Percentiles rank a stretch among this genome's conserved stretches.
Evolutionary conservation across 2,329 filamentous ascomycete species (phyloP).

Genomic region (Cladosporium sp.): DNA sequence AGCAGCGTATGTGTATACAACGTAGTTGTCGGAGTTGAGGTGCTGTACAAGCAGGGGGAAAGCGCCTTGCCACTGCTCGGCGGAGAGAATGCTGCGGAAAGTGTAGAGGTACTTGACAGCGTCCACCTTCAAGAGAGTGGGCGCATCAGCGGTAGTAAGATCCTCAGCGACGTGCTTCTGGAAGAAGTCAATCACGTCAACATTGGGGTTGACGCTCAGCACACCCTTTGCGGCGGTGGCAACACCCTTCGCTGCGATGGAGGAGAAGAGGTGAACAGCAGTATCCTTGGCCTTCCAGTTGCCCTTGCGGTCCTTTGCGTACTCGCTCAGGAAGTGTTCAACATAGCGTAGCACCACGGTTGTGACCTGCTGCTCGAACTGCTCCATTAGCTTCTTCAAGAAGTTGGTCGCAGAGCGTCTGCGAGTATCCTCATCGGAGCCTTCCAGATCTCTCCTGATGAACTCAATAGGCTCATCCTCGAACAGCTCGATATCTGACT

Average conservation of each 20-base stretch:
- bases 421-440: slow-evolving; percentile 92
- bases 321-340: slow-evolving; percentile 75
- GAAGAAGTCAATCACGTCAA: slow-evolving; percentile 94
- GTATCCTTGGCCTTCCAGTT: slow-evolving; percentile 99
- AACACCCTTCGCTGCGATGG: slow-evolving; percentile 87
- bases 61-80: slow-evolving; percentile 86
- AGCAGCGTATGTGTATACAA: slow-evolving; percentile 95
- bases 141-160: slow-evolving; percentile 68
- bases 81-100: slow-evolving; percentile 91
- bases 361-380: slow-evolving; percentile 83
- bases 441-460: slow-evolving; percentile 91
- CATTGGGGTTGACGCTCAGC: slow-evolving; percentile 72
- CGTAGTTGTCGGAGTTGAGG: slow-evolving; percentile 85
- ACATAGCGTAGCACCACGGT: slow-evolving; percentile 86
- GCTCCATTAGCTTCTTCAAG: slow-evolving; percentile 81
- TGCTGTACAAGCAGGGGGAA: slow-evolving; percentile 91
- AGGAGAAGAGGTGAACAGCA: slow-evolving; percentile 93
- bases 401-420: slow-evolving; percentile 94
- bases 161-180: slow-evolving; percentile 90
- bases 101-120: slow-evolving; percentile 98
- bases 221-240: slow-evolving; percentile 88
- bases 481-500: slow-evolving; percentile 93
- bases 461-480: slow-evolving; percentile 99
- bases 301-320: slow-evolving; percentile 64
- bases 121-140: slow-evolving; percentile 92